Evolutionary conservation across 306 rosid species (phyloP), one percentile per base, ranked within the genome.

Genomic region (Astragalus membranaceus): DNA sequence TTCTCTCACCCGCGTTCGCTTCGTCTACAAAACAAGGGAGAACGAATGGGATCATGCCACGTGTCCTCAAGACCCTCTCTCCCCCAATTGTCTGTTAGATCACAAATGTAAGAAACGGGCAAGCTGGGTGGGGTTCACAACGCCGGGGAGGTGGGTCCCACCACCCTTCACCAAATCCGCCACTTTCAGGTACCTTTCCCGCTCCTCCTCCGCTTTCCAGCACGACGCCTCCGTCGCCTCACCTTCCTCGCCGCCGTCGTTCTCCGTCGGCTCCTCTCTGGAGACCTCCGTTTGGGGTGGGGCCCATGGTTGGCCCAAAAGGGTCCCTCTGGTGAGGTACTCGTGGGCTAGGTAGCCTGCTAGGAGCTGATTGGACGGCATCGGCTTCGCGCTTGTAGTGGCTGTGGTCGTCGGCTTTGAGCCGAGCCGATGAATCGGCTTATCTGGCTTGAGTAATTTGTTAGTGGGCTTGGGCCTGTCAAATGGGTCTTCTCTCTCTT

Each of bases 261-360:
- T 47, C 48, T 58, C 57, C 16, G 64, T 23, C 53, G 6, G 10
- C 69, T 74, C 64, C 8, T 29, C 59, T 3, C 59, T 36, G 8
- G 77, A 30, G 14, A 10, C 16, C 62, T 77, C 88, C 5, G 72
- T 37, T 68, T 55, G 26, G 2, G 72, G n/a, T 26, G 82, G 86
- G 74, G 72, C 82, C 89, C 89, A 90, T 16, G 79, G 68, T 30
- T 84, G 82, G 2, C 98, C 97, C 16, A 94, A 59, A 3, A 94
- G 87, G 8, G 95, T 88, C 8, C 98, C 97, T 11, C 44, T 85
- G 4, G 87, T 84, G 50, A 94, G 96, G 53, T 76, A 90, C 70
- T 92, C 98, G 75, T 92, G 98, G 15, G 98, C 98, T 79, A 89
- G 68, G 79, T 83, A 92, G 15, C 98, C 96, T 11, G 96, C 98